Conservation (phyloP, 345 rosid species). For the Aquilaria malaccensis region DNA sequence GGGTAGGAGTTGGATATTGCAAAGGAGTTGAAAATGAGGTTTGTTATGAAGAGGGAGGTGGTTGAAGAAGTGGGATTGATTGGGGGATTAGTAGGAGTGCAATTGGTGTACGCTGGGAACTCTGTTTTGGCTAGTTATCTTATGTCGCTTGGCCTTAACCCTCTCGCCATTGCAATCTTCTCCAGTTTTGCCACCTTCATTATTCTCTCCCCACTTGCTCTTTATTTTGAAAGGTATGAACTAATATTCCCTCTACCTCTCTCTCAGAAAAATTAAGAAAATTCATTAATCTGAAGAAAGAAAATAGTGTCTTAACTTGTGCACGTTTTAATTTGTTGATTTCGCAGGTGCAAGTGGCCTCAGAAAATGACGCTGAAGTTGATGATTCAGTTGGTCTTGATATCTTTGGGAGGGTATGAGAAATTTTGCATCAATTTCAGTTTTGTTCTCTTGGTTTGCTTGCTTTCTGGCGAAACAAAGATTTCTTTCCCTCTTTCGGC, state of each 20-base stretch:
- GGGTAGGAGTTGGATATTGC: no score
- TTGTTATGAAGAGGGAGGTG: constrained; percentile 26
- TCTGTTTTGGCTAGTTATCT: constrained; percentile 60
- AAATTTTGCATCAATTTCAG: background rate
- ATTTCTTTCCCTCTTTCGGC: background rate
- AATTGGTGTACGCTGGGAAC: constrained; percentile 59
- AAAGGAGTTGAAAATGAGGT: constrained; percentile 7
- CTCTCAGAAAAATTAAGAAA: background rate
- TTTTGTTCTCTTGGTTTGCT: background rate
- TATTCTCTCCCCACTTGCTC: constrained; percentile 61
- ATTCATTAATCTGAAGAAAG: background rate
- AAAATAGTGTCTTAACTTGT: background rate
- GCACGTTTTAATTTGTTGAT: background rate
- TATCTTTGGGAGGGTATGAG: constrained; percentile 75
- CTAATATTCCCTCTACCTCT: background rate
- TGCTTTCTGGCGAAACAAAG: background rate
- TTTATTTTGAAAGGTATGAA: constrained; percentile 61
- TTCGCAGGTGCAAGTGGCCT: constrained; percentile 77
- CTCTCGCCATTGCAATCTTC: constrained; percentile 63
- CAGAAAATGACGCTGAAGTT: constrained; percentile 40
- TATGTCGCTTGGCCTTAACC: constrained; percentile 67
- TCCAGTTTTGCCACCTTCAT: constrained; percentile 63
- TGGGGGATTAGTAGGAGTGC: constrained; percentile 61
- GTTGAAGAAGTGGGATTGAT: constrained; percentile 47
- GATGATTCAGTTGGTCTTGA: constrained; percentile 51